phyloP scores from a whole-genome alignment of 176 grass and related monocot genomes.

The Pontederia paniculata region DNA sequence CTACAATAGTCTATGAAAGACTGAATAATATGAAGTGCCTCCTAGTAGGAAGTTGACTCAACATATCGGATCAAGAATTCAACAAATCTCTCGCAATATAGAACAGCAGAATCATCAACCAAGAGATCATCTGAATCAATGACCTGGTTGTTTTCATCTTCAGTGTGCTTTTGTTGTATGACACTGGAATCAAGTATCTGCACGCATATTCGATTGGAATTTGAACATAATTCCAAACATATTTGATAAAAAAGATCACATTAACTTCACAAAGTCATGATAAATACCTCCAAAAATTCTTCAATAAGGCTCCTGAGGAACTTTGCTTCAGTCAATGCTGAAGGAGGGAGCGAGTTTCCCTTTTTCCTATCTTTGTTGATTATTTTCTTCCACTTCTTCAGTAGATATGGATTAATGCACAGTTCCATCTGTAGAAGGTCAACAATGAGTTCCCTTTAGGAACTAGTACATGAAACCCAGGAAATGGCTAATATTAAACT shows the following conservation, averaged over 20 bases:
- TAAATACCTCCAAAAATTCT: constrained; percentile 82
- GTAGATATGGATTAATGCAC: constrained; percentile 71
- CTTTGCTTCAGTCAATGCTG: constrained; percentile 51
- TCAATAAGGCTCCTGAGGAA: constrained; percentile 79
- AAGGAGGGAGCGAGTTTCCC: constrained; percentile 33
- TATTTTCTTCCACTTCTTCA: constrained; percentile 95
- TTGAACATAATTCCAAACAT: constrained; percentile 1
- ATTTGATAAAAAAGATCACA: no score
- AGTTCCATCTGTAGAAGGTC: constrained; percentile 75
- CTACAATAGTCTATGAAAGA: not conserved
- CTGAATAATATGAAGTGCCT: constrained; percentile 25
- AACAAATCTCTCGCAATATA: constrained; percentile 99
- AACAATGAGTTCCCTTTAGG: constrained; percentile 28
- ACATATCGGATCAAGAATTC: constrained; percentile 98
- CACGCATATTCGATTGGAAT: not conserved
- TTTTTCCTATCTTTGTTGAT: constrained; percentile 77
- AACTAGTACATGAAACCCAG: constrained; percentile 7
- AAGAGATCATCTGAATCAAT: constrained; percentile 38
- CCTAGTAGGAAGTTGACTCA: constrained; percentile 97
- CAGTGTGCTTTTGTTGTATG: constrained; percentile 38
- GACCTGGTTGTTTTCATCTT: constrained; percentile 26
- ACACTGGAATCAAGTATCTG: constrained; percentile 89
- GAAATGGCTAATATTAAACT: not conserved
- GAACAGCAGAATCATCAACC: constrained; percentile 69
- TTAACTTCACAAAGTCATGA: constrained; percentile 9